Evolutionary conservation across 306 rosid genomes (phyloP), one percentile per base, ranked within the genome.

Genomic region (Malus sylvestris): DNA sequence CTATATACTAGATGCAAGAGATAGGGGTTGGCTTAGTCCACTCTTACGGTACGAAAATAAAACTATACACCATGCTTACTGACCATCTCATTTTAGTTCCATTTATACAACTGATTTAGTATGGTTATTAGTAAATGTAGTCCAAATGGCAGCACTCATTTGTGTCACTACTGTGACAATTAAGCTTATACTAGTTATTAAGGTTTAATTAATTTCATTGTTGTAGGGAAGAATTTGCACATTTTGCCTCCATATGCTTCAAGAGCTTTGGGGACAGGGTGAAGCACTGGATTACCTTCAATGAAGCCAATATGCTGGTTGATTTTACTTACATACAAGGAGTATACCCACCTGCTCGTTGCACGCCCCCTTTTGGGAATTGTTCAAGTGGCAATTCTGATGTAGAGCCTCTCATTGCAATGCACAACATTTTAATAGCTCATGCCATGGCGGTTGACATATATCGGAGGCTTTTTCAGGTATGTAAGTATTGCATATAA

Each of bases 331-430:
- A 73, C 33, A 29, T 42, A 27, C 44, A 2, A 11, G 83, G 78
- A 52, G 10, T 4, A 33, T 83, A 60, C 57, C 80, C 97, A 3
- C 92, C 97, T 0, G 85, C 61, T 57, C 91, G 53, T 15, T 91
- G 97, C 72, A 88, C 94, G 1, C 79, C 66, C 1, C 92, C 97
- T 3, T 91, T 88, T 71, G 97, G 97, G 77, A 88, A 85, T n/a
- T 91, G 97, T 55, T 53, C 78, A 11, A 10, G 9, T 8, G 97
- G 94, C 40, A 78, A 89, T 74, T 86, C 97, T 2, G 87, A 86
- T 58, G 49, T 58, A 44, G 95, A 91, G 89, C 93, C 93, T 75
- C 93, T 89, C 45, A 32, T 82, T 5, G 91, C 62, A 20, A 55
- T 89, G 91, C 97, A 89, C 83, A 89, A 91, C 53, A 79, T 83